Conservation (phyloP, 352 stramenopile species). For the Pythium insidiosum region DNA sequence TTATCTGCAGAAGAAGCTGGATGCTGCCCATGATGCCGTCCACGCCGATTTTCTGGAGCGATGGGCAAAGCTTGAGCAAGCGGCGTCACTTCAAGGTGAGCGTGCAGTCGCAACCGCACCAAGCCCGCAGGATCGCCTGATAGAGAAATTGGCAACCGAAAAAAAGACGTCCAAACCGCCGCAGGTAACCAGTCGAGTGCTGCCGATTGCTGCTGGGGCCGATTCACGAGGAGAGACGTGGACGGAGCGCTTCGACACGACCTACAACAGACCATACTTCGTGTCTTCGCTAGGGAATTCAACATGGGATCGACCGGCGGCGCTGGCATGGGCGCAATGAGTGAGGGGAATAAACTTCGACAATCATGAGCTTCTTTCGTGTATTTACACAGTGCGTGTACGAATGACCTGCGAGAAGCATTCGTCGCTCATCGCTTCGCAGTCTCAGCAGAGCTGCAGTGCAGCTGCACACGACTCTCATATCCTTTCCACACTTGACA, state of each 20-base stretch:
- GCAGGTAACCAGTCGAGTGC: slow-evolving; percentile 4
- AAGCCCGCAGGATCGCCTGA: neutral
- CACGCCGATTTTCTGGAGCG: slow-evolving; percentile 21
- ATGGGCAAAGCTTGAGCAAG: slow-evolving; percentile 23
- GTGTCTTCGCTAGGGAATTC: slow-evolving; percentile 20
- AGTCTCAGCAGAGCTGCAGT: slow-evolving; percentile 22
- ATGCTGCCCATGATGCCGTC: slow-evolving; percentile 23
- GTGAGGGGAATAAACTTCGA: too few species aligned
- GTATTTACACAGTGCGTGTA: too few species aligned
- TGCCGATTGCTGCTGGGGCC: slow-evolving; percentile 2
- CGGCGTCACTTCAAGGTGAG: slow-evolving; percentile 9
- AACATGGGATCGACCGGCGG: slow-evolving; percentile 14
- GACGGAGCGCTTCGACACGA: slow-evolving; percentile 23
- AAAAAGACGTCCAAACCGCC: neutral
- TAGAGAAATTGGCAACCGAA: neutral
- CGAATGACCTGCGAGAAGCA: too few species aligned
- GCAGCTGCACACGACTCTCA: slow-evolving; percentile 71
- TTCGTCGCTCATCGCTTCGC: too few species aligned
- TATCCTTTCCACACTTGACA: slow-evolving; percentile 83
- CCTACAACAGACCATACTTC: slow-evolving; percentile 17
- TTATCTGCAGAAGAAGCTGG: slow-evolving; percentile 41
- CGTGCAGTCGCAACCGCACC: neutral
- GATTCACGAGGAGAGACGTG: slow-evolving; percentile 11
- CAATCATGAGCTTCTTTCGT: too few species aligned
- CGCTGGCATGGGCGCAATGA: too few species aligned